Base-by-base conservation (phyloP, 1,139 yeast species). In the Wickerhamomyces sp. region DNA sequence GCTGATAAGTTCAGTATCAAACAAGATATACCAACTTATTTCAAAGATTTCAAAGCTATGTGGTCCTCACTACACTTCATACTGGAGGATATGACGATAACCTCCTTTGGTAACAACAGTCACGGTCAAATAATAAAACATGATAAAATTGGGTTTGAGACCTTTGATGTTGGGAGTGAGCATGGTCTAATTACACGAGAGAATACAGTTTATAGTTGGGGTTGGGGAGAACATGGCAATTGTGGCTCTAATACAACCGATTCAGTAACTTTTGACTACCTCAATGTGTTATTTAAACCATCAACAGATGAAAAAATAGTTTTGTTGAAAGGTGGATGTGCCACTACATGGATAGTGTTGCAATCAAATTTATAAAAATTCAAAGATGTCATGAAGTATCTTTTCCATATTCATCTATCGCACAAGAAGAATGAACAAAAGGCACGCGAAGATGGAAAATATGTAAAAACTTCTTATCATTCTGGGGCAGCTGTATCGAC, bases 171-270 rank as follows among this genome's bases (percentile, higher is more conserved):
- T 3, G 98, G 98, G 1, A 87, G 96, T 55, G 98, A 92, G 55
- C 98, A 92, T 59, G 95, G 94, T 0, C 58, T 76, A 3, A 48
- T 70, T 2, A 36, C 48, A 0, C 45, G 55, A 2, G 58, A 38
- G 5, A 44, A 45, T 34, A 44, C 49, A 6, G 79, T 86, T 0
- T 66, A 56, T 40, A 74, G 90, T 3, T 92, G 97, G 97, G 98
- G 98, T 0, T 92, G 98, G 98, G 97, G 97, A 20, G 98, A 92
- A 57, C 98, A 92, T 58, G 97, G 98, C 1, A 92, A 92, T 56
- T 90, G 97, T 62, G 97, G 97, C 3, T 26, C 32, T 1, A 41
- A 46, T 4, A 37, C 29, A 25, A 52, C 46, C 2, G 59, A 53
- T 6, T 56, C 56, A 5, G 72, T 67, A 3, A 63, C 69, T 0